Base-by-base conservation (phyloP, 148 eudicot species). In the Oxyria digyna region DNA sequence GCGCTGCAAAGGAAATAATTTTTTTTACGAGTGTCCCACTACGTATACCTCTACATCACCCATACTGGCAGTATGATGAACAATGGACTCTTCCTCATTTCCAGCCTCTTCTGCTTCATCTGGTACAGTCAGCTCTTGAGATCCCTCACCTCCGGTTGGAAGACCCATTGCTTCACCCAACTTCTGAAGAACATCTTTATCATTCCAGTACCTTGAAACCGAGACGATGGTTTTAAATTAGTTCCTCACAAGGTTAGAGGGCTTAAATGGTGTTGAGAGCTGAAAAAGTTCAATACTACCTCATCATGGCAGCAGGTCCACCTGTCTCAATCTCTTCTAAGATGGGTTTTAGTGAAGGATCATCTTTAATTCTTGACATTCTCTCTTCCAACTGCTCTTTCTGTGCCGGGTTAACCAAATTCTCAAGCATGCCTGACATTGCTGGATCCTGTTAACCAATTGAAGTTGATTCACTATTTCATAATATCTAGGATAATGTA, bases 241-340 rank as follows among this genome's bases (percentile, higher is more conserved):
- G 1, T 15, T 29, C 6, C 10, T 14, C 35, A 13, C 0, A 59
- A 14, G 20, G 11, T 14, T 12, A 59, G 4, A 10, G 3, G 10
- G 20, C 38, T 31, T 26, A 4, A 59, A 52, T 23, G 62, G 9
- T 52, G 31, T 0, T 50, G 59, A 50, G 6, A 23, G 29, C 49
- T 3, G 42, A 72, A 21, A 63, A 31, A 50, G 31, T 42, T 17
- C 13, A 71, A 9, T 26, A 23, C 18, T 67, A 94, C 97, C 93
- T 88, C 99, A 94, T 94, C 99, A 94, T 94, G 71, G 99, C 99
- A 78, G 97, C 83, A 26, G 99, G 96, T 62, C 99, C 99, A 40
- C 99, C 99, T 41, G 67, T 77, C 81, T 90, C 99, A 46, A 94
- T 94, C 85, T 94, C 99, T 14, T 94, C 96, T 62, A 94, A 73